Percentiles rank a stretch among this genome's conserved stretches.
Conservation (phyloP, 148 eudicot genomes). For the Cornus suecica region DNA sequence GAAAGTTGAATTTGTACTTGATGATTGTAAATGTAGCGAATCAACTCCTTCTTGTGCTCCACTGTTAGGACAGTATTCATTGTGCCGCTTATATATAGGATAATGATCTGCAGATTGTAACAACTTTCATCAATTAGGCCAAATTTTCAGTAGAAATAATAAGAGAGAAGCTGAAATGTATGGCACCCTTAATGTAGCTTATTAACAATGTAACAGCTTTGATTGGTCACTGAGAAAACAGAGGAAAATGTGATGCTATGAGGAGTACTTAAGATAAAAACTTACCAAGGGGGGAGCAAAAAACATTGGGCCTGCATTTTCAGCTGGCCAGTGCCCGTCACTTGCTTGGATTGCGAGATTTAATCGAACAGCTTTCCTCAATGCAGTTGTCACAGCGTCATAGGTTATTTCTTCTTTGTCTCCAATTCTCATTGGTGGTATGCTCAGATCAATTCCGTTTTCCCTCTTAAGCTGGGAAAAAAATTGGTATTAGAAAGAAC, state of each 20-base stretch:
- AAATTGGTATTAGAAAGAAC: too few species aligned
- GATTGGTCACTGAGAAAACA: background rate
- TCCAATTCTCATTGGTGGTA: background rate
- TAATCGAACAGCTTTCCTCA: constrained; percentile 11
- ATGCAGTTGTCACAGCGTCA: constrained; percentile 1
- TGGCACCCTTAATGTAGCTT: too few species aligned
- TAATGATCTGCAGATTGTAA: background rate
- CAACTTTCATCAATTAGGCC: background rate
- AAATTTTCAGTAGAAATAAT: too few species aligned
- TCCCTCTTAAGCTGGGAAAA: background rate
- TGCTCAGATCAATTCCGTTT: constrained; percentile 14
- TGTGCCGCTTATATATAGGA: background rate
- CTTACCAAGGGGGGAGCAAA: constrained; percentile 11
- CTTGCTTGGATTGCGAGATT: constrained; percentile 12
- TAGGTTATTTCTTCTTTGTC: constrained; percentile 3
- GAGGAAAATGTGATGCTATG: background rate
- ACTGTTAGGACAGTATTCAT: background rate
- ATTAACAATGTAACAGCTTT: background rate
- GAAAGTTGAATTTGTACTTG: background rate
- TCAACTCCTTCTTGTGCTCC: constrained; percentile 7
- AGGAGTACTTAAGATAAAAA: background rate
- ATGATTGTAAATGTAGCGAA: constrained; percentile 11
- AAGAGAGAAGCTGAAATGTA: too few species aligned
- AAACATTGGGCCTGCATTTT: constrained; percentile 4
- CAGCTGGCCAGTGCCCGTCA: constrained; percentile 14